Evolutionary conservation across 2,329 filamentous ascomycete genomes (phyloP), one percentile per base, ranked within the genome.

Genomic region (Thermomyces lanuginosus): DNA sequence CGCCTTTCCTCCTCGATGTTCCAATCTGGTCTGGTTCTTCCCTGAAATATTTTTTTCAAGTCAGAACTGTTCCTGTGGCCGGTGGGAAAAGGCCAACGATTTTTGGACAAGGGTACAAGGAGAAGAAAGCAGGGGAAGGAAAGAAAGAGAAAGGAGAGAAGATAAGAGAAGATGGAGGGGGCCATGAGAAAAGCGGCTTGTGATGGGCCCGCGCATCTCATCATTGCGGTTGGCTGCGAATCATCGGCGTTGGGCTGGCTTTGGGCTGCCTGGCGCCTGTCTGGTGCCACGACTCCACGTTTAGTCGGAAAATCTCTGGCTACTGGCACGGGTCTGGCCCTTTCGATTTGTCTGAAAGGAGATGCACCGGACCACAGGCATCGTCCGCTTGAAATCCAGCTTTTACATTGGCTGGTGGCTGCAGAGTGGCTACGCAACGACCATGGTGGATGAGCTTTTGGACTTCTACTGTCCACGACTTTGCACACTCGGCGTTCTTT

Each of bases 261-360:
- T 51, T 49, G 44, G 46, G 48, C 46, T 49, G 38, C 38, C 23
- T 35, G 38, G 34, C 26, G 28, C 16, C 27, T 46, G 42, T 42
- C 37, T 49, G 52, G 52, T 52, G 52, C 52, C 51, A 55, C 52
- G 51, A 53, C 46, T 43, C 43, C 39, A 45, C 45, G 28, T 24
- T 29, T 34, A 40, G 34, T 37, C 36, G 36, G 6, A 18, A 6
- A 5, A 7, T 8, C 16, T 50, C 25, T 16, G 18, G 18, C 18
- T 7, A 20, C 18, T 7, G 7, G 18, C 18, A 10, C 18, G 8
- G 18, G 18, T 7, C 8, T 10, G 18, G 10, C 8, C 18, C 18
- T 20, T 10, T 20, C 18, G 18, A 20, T 20, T 10, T 20, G 18
- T n/a, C n/a, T n/a, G n/a, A n/a, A n/a, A n/a, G n/a, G n/a, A n/a